Evolutionary conservation across 73 alveolate species (phyloP).

Genomic region (Paramecium caudatum): DNA sequence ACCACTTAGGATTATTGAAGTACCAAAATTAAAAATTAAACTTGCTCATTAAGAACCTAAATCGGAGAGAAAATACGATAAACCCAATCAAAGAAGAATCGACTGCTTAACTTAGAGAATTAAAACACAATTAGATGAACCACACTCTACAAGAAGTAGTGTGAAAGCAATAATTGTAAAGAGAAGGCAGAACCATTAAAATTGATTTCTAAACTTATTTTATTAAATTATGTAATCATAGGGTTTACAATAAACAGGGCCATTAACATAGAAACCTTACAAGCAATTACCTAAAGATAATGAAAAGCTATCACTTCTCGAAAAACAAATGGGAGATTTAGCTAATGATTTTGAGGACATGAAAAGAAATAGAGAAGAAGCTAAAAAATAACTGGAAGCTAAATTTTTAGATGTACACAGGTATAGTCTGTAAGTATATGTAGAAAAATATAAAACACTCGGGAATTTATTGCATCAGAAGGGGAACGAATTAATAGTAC

Average conservation of each 20-base stretch:
- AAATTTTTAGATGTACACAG: slow-evolving; percentile 94
- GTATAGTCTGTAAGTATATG: not conserved
- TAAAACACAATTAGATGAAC: slow-evolving; percentile 5
- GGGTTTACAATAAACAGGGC: slow-evolving; percentile 65
- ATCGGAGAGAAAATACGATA: slow-evolving; percentile 45
- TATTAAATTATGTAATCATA: not conserved
- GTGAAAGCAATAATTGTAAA: not conserved
- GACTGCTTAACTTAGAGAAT: slow-evolving; percentile 30
- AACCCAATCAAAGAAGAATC: not conserved
- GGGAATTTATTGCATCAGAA: slow-evolving; percentile 94
- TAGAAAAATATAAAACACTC: slow-evolving; percentile 91
- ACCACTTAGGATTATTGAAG: not conserved
- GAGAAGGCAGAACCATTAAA: not conserved
- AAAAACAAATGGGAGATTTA: slow-evolving; percentile 91
- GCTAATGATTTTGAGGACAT: slow-evolving; percentile 95
- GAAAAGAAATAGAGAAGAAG: slow-evolving; percentile 95
- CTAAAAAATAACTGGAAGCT: slow-evolving; percentile 96
- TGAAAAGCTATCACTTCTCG: slow-evolving; percentile 87
- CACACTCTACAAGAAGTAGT: not conserved
- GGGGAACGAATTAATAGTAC: slow-evolving; percentile 96
- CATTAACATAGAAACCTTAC: slow-evolving; percentile 69
- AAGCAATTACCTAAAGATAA: slow-evolving; percentile 83
- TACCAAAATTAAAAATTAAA: slow-evolving; percentile 5
- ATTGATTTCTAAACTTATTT: not conserved
- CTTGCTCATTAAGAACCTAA: not conserved